Conservation (phyloP, 2,329 filamentous ascomycete species). For the Atkinsonella texensis region DNA sequence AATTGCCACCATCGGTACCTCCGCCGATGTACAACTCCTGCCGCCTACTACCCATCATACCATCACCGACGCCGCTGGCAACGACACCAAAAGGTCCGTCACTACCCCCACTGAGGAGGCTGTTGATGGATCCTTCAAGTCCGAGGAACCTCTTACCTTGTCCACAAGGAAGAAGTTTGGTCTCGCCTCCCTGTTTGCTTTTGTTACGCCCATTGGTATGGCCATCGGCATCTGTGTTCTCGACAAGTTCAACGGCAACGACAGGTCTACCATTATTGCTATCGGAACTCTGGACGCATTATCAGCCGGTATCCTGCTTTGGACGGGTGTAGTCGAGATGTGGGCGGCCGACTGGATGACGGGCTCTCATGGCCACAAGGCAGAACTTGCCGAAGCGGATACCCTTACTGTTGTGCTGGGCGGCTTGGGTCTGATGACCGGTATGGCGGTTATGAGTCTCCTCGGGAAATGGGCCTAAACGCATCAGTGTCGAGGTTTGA, state of each 20-base stretch:
- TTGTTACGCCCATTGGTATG: slow-evolving; percentile 70
- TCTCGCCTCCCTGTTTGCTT: slow-evolving; percentile 51
- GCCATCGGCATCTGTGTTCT: slow-evolving; percentile 66
- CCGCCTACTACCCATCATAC: slow-evolving; percentile 11
- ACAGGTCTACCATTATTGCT: slow-evolving; percentile 54
- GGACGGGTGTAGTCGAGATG: slow-evolving; percentile 73
- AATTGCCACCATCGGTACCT: slow-evolving; percentile 46
- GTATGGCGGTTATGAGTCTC: slow-evolving; percentile 58
- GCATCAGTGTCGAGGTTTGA: neutral
- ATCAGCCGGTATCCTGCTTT: slow-evolving; percentile 65
- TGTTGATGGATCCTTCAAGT: slow-evolving; percentile 5
- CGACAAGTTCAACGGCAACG: slow-evolving; percentile 60
- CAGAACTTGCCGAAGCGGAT: slow-evolving; percentile 41
- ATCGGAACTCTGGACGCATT: slow-evolving; percentile 64
- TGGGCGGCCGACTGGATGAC: slow-evolving; percentile 62
- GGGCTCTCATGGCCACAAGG: slow-evolving; percentile 25
- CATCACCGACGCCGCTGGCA: neutral
- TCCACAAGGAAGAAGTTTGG: slow-evolving; percentile 40
- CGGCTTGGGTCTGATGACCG: slow-evolving; percentile 41
- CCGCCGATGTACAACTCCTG: slow-evolving; percentile 9
- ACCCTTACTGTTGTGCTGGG: slow-evolving; percentile 36
- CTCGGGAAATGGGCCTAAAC: slow-evolving; percentile 62
- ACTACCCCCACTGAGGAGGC: slow-evolving; percentile 13
- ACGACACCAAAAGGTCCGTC: slow-evolving; percentile 16
- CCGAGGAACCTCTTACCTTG: slow-evolving; percentile 14